Base-by-base conservation (phyloP, 495 filamentous ascomycete species). In the Pseudomonodictys pantanalensis region DNA sequence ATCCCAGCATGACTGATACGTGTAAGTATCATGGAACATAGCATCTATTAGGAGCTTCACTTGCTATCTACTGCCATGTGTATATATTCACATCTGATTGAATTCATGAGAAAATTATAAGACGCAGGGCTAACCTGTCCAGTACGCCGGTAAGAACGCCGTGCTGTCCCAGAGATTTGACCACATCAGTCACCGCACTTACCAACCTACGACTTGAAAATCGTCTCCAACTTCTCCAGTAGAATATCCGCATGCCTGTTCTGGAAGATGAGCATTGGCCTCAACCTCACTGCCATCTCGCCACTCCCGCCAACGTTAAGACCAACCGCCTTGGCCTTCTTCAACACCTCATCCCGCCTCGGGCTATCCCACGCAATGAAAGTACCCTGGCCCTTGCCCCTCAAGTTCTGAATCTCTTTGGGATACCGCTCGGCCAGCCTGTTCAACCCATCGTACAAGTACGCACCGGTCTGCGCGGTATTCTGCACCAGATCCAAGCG, bases 261-360 rank as follows among this genome's bases (percentile, higher is more conserved):
- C 82, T 96, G 86, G 81, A 98, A 97, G 65, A 96, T 84, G 67
- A 98, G 76, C 93, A 98, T 98, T 45, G 93, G 93, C 71, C 93
- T 77, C 74, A 98, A 74, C 64, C 93, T 78, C 28, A 98, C 87
- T 26, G 93, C 92, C 39, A 67, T 77, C 69, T 81, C 81, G 17
- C 93, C 95, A 68, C 83, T 86, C 24, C 93, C 95, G 60, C 93
- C 95, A 74, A 98, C 91, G 75, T 97, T 97, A 62, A 98, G 76
- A 64, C 93, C 95, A 33, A 89, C 77, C 42, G 68, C 76, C 86
- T 97, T 93, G 56, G 86, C 87, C 78, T 82, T 85, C 68, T 75
- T 84, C 68, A 97, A 73, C 76, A 97, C 89, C 61, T 86, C 84
- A 70, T 97, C 93, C 64, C 95, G 79, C 58, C 82, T 73, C 52